Conservation (phyloP, 768 basidiomycete species). For the Rickenella mellea region DNA sequence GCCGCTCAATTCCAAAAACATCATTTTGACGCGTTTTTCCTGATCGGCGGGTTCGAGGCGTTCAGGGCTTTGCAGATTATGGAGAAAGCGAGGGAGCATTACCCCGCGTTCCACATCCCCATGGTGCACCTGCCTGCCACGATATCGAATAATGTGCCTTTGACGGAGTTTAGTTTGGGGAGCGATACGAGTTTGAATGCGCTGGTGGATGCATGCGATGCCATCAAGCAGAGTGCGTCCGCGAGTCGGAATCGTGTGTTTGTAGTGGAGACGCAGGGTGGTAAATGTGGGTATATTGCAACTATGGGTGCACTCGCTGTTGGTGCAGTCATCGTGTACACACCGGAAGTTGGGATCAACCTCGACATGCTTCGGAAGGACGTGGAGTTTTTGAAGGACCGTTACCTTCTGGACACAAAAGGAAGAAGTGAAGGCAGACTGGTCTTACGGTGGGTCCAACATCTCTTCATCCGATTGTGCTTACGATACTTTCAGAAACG, state of each 20-base stretch:
- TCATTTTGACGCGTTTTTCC: conserved; percentile 64
- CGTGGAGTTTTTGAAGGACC: conserved; percentile 77
- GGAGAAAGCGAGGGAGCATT: conserved; percentile 70
- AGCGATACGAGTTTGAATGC: conserved; percentile 98
- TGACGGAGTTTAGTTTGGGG: conserved; percentile 94
- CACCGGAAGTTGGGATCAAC: conserved; percentile 83
- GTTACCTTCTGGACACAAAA: conserved; percentile 78
- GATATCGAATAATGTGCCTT: conserved; percentile 95
- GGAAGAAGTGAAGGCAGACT: conserved; percentile 91
- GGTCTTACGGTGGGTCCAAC: conserved; percentile 64
- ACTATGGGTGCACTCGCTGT: conserved; percentile 94
- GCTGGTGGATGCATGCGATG: conserved; percentile 93
- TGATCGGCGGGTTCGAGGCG: conserved; percentile 96
- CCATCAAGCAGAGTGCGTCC: conserved; percentile 96
- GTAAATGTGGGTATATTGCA: conserved; percentile 92
- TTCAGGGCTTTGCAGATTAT: conserved; percentile 73
- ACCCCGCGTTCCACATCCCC: conserved; percentile 91
- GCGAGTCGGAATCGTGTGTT: conserved; percentile 95
- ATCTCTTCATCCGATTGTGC: neutral
- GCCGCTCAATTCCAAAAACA: conserved; percentile 90
- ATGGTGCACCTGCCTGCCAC: conserved; percentile 95
- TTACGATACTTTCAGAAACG: conserved; percentile 46
- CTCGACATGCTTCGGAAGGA: conserved; percentile 76
- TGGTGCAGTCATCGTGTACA: conserved; percentile 90
- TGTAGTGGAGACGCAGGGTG: conserved; percentile 96